Evolutionary conservation across 768 basidiomycete species (phyloP).

Genomic region (Lactarius akahatsu): DNA sequence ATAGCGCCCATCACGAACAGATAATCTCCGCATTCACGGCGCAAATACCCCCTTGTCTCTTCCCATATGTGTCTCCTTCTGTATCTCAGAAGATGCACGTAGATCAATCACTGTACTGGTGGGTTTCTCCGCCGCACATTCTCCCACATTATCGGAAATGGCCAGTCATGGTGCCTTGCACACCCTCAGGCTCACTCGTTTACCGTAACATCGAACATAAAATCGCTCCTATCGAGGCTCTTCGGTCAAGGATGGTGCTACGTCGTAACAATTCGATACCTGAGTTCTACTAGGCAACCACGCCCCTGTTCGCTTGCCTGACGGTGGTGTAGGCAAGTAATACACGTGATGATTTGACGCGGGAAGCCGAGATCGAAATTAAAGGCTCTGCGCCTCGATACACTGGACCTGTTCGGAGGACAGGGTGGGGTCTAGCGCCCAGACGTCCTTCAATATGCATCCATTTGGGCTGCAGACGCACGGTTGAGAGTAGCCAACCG

Average conservation of each 20-base stretch:
- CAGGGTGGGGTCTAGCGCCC: conserved; percentile 42
- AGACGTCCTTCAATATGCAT: too few species aligned
- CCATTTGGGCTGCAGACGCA: too few species aligned
- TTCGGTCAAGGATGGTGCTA: background rate
- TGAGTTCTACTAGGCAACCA: background rate
- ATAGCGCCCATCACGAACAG: background rate
- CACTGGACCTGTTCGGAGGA: conserved; percentile 33
- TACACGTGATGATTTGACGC: conserved; percentile 35
- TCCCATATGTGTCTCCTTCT: background rate
- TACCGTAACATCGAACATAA: too few species aligned
- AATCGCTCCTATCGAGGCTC: too few species aligned
- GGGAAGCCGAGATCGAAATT: conserved; percentile 50
- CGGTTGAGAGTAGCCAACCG: too few species aligned
- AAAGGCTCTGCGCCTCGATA: too few species aligned
- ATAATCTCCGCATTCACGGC: background rate
- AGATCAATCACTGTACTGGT: background rate
- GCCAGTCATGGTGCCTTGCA: background rate
- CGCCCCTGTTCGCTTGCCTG: background rate
- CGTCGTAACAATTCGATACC: too few species aligned
- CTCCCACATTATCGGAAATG: background rate
- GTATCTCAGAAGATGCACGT: background rate
- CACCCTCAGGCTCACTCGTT: too few species aligned
- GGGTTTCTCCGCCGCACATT: background rate
- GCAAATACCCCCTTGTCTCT: background rate
- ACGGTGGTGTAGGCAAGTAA: background rate